phyloP scores from a whole-genome alignment of 371 early-diverging fungal species.

The Dichotomocladium elegans region DNA sequence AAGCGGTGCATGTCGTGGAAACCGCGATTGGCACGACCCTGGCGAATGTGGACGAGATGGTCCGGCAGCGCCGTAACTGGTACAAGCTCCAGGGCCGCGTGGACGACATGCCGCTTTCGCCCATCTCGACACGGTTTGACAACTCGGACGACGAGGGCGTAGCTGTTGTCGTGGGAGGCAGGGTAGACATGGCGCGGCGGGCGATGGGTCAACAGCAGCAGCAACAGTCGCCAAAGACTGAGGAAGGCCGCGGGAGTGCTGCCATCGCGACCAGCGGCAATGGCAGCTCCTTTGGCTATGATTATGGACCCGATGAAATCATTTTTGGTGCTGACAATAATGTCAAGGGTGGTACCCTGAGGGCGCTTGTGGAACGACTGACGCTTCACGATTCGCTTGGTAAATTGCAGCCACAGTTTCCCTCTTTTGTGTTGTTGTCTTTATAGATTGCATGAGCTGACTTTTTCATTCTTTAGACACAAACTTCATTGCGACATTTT shows the following conservation, averaged over 20 bases:
- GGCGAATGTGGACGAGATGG: slow-evolving; percentile 33
- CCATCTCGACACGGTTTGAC: not conserved
- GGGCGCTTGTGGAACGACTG: slow-evolving; percentile 81
- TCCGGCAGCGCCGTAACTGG: slow-evolving; percentile 34
- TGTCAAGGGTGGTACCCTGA: slow-evolving; percentile 83
- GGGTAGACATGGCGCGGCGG: not conserved
- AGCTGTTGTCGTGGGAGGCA: not conserved
- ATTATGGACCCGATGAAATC: slow-evolving; percentile 68
- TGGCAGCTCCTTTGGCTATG: slow-evolving; percentile 51
- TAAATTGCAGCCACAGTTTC: slow-evolving; percentile 12
- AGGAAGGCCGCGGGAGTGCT: no score
- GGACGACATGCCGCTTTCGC: slow-evolving; percentile 1
- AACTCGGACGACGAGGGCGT: not conserved
- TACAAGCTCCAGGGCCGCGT: slow-evolving; percentile 6
- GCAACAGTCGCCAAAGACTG: not conserved
- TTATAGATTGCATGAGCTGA: not conserved
- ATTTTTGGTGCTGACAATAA: slow-evolving; percentile 73
- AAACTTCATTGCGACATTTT: slow-evolving; percentile 73
- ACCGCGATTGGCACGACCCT: slow-evolving; percentile 33
- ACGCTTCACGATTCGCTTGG: slow-evolving; percentile 72
- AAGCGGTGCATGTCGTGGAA: slow-evolving; percentile 38
- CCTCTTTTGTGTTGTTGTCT: not conserved
- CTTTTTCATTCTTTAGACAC: slow-evolving; percentile 44
- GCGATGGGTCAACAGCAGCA: not conserved
- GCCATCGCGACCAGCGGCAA: no score